Base-by-base conservation (phyloP, 495 filamentous ascomycete species). In the Penicillium ucsense region DNA sequence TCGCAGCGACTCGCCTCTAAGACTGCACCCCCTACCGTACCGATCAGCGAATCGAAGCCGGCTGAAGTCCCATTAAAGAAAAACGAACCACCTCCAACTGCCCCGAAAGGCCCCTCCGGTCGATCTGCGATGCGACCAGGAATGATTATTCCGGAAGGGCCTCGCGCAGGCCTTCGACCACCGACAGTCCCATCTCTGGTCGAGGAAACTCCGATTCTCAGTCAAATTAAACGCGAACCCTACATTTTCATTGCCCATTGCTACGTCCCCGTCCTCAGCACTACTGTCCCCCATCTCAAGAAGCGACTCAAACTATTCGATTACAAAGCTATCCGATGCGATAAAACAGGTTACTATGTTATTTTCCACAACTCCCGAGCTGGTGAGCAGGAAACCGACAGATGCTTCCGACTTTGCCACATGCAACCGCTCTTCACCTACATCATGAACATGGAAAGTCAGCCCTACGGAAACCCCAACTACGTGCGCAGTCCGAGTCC, bases 221-320 rank as follows among this genome's bases (percentile, higher is more conserved):
- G 67, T 44, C 77, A 81, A 44, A 80, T 97, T 36, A 85, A 85
- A 55, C 74, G 80, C 38, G 83, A 87, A 49, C 92, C 92, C 0
- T 96, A 94, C 61, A 84, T 97, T n/a, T 95, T 95, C 63, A 83
- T 99, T 38, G 78, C 86, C 8, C 79, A 87, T 50, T 79, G 81
- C 45, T 86, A 85, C 45, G 89, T 99, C 3, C 94, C 92, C 11
- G 86, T 92, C n/a, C 80, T 94, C 59, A 73, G 76, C 5, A 77
- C 85, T 3, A 95, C 89, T 3, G 75, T 95, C 38, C 75, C 80
- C 3, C 92, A 99, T 64, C 71, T 99, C 64, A 84, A 84, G 64
- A 90, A 88, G 64, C 80, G 90, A 27, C 70, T 97, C 31, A 89
- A 88, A 60, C 75, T 80, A 10, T 94, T 82, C 60, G 66, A 77